A percentile compares a stretch with the other conserved stretches of the same genome.
Evolutionary conservation across 257 asterid species (phyloP).

Genomic region (Petunia axillaris): DNA sequence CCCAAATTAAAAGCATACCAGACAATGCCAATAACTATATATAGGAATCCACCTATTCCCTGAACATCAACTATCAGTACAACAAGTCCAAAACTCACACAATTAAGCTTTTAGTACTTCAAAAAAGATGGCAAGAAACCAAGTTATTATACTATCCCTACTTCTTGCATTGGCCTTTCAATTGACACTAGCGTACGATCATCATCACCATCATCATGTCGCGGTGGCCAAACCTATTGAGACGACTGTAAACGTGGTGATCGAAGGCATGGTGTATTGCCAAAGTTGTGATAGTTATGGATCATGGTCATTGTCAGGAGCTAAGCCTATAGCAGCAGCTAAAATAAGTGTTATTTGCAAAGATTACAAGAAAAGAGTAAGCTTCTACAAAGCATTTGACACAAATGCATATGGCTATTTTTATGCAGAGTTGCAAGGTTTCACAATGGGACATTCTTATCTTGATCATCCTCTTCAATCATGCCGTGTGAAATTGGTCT

Average conservation of each 20-base stretch:
- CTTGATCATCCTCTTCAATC: constrained; percentile 91
- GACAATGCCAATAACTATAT: constrained; percentile 37
- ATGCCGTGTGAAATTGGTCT: constrained; percentile 70
- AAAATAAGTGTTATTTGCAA: constrained; percentile 76
- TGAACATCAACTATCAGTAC: neutral
- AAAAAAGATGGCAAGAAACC: constrained; percentile 54
- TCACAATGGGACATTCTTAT: constrained; percentile 61
- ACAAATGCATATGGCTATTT: constrained; percentile 69
- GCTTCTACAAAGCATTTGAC: constrained; percentile 67
- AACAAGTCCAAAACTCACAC: constrained; percentile 5
- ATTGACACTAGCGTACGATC: constrained; percentile 32
- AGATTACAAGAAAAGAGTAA: constrained; percentile 57
- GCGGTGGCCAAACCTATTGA: constrained; percentile 37
- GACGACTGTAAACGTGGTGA: constrained; percentile 52
- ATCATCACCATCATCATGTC: neutral
- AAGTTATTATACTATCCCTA: constrained; percentile 34
- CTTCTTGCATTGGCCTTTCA: constrained; percentile 43
- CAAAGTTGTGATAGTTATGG: constrained; percentile 62
- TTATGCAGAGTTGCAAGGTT: constrained; percentile 70
- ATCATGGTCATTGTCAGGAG: constrained; percentile 57
- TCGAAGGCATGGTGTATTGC: constrained; percentile 81
- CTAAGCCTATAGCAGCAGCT: constrained; percentile 58
- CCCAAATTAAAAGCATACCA: constrained; percentile 25
- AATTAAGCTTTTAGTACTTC: neutral
- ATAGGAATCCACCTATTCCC: constrained; percentile 29